These are phyloP conservation scores for Globisporangium nagaii DNA, from an alignment of 352 stramenopile species.

Conservation along the genomic window DNA sequence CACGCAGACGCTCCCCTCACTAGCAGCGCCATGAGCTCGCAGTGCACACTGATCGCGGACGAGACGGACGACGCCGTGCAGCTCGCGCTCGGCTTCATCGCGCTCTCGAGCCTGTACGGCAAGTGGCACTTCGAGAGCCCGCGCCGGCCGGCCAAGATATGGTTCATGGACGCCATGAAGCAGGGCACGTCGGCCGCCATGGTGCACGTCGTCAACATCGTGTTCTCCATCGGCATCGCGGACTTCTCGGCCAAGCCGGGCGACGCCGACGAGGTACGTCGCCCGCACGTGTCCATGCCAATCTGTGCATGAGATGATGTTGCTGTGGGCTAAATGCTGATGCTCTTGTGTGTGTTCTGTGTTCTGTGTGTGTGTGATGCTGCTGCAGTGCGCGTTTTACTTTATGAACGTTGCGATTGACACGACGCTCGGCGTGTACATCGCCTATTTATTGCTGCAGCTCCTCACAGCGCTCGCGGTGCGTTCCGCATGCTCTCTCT, in stretches of 20 bases:
- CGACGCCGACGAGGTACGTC: constrained; percentile 56
- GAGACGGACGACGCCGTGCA: constrained; percentile 71
- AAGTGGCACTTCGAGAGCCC: constrained; percentile 75
- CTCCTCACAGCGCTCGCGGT: constrained; percentile 53
- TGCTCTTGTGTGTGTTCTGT: not conserved
- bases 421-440: constrained; percentile 76
- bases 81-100: constrained; percentile 68
- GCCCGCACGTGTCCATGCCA: no score
- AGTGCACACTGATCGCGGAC: constrained; percentile 67
- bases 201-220: constrained; percentile 77
- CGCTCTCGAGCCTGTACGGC: constrained; percentile 68
- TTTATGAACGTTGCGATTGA: constrained; percentile 86
- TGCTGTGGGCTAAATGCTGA: not conserved
- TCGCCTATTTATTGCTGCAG: constrained; percentile 72
- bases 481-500: no score
- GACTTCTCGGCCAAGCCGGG: constrained; percentile 41
- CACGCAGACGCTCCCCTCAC: not conserved
- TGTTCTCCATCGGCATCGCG: constrained; percentile 69
- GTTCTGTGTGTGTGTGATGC: not conserved
- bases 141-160: constrained; percentile 54
- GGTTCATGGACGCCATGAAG: constrained; percentile 84
- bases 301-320: no score
- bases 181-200: constrained; percentile 74
- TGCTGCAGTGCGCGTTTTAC: constrained; percentile 69
- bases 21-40: constrained; percentile 19